Percentiles rank a stretch among this genome's conserved stretches.
Evolutionary conservation across 768 basidiomycete species (phyloP).

Genomic region (Podaxis sp.): DNA sequence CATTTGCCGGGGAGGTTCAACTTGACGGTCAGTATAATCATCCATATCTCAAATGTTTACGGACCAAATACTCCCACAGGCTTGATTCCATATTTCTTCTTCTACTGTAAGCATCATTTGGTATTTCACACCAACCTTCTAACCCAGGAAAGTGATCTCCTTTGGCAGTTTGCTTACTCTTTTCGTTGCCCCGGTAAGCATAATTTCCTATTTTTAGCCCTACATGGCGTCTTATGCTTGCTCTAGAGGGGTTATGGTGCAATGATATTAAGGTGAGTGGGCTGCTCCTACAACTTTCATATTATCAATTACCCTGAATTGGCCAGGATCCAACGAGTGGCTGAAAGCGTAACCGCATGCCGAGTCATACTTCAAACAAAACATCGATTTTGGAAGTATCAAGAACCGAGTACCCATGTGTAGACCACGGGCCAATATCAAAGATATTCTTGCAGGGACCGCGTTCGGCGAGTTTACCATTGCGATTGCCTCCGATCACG

Average conservation of each 20-base stretch:
- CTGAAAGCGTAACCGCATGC: background rate
- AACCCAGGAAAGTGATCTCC: background rate
- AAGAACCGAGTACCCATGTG: background rate
- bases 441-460: background rate
- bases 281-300: background rate
- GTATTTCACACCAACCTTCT: too few relatives aligned
- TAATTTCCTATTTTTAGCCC: background rate
- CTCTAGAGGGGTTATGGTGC: background rate
- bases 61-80: background rate
- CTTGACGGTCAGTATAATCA: background rate
- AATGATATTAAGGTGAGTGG: background rate
- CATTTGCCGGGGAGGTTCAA: background rate
- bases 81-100: constrained; percentile 1
- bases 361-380: constrained; percentile 6
- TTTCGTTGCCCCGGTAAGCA: background rate
- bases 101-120: background rate
- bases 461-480: background rate
- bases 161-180: background rate
- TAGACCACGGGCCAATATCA: background rate
- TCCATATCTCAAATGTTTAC: background rate
- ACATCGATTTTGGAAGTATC: background rate
- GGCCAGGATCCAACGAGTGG: background rate
- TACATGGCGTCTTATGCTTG: background rate
- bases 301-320: background rate
- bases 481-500: too few relatives aligned